Conservation (phyloP, 352 stramenopile genomes). For the Pythium folliculosum region DNA sequence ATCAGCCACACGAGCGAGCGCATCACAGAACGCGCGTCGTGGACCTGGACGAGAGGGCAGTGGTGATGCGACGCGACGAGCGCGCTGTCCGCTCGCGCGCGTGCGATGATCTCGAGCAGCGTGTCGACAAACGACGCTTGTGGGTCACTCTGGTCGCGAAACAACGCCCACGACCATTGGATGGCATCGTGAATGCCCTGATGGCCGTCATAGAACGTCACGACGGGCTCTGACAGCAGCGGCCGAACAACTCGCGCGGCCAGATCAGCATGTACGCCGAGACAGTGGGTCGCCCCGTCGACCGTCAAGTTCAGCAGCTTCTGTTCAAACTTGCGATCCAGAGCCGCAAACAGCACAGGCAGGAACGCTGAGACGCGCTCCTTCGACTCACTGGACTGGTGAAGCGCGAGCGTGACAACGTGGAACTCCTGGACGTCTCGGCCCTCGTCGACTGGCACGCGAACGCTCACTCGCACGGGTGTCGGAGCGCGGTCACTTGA, state of each 20-base stretch:
- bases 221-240: neutral
- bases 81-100: neutral
- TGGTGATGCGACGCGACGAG: neutral
- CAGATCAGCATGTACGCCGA: conserved; percentile 9
- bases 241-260: neutral
- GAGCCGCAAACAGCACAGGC: conserved; percentile 8
- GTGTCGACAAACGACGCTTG: neutral
- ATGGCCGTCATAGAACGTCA: neutral
- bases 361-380: conserved; percentile 16
- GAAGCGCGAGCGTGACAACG: conserved; percentile 32
- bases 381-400: conserved; percentile 16
- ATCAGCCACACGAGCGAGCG: conserved; percentile 16
- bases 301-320: conserved; percentile 32
- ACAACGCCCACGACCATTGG: neutral
- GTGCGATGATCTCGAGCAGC: conserved; percentile 2
- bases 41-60: conserved; percentile 7
- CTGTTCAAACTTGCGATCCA: conserved; percentile 32
- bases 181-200: neutral
- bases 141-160: neutral
- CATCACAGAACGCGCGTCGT: conserved; percentile 10
- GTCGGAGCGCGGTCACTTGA: neutral
- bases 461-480: conserved; percentile 30
- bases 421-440: conserved; percentile 31
- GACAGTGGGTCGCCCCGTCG: conserved; percentile 10
- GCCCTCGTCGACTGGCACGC: conserved; percentile 18